Base-by-base conservation (phyloP, 2,329 filamentous ascomycete genomes). In the Thelonectria blattea region DNA sequence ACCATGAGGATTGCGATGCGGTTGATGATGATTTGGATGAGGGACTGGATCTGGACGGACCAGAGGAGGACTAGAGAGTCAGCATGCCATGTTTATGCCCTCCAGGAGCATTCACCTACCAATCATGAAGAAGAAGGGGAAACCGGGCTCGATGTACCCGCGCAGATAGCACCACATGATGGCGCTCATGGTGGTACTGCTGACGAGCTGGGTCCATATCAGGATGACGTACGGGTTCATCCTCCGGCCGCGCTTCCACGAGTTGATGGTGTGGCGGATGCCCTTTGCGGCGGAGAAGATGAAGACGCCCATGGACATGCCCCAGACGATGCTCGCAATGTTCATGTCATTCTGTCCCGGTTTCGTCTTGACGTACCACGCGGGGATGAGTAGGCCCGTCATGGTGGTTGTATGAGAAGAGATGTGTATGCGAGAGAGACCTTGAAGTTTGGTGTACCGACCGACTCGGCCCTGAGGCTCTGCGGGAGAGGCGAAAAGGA, bases 1-100 rank as follows among this genome's bases (percentile, higher is more conserved):
- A 78, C 74, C 43, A 82, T 75, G 15, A 85, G 77, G 3, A 85
- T 74, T 0, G 77, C 73, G n/a, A 84, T 80, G 54, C 83, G 79
- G 66, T 85, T 85, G 65, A 84, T 81, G 68, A 85, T 84, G 58
- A 85, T 85, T 62, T 84, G 82, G 49, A 84, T 80, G 2, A 85
- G 71, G 15, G 81, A 74, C 61, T 85, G 83, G 22, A 84, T 77
- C 61, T 81, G 76, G 6, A 81, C 69, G 14, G 72, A 72, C 80
- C 80, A 81, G 6, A 72, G 63, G 11, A 67, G 55, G 17, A 71
- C 69, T 71, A 1, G 15, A 3, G 39, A 37, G 32, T 43, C 22
- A 50, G 18, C n/a, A 14, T 1, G 11, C 1, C 7, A 9, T 8
- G 8, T 45, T 8, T 1, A 2, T 2, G 15, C 8, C 11, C n/a